These are phyloP conservation scores for Raffaelea arxii DNA, from an alignment of 2,329 filamentous ascomycete species.

Conservation along the genomic window DNA sequence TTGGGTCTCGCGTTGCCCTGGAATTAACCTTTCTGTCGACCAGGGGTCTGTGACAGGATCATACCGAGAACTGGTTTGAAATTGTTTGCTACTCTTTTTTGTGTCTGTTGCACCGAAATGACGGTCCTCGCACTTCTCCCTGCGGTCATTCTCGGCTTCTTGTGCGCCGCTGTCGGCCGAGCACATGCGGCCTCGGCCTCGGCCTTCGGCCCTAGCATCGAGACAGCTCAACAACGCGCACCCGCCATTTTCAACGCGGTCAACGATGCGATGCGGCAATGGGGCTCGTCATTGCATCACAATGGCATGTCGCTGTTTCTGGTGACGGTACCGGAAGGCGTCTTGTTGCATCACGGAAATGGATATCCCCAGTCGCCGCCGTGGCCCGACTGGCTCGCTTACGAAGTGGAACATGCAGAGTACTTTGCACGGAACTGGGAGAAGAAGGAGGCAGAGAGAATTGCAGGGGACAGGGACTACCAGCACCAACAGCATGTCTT, in stretches of 20 bases:
- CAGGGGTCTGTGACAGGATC: too few relatives aligned
- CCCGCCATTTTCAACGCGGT: conserved; percentile 49
- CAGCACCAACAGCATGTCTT: neutral
- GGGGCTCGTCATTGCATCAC: conserved; percentile 61
- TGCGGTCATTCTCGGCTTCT: too few relatives aligned
- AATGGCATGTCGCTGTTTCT: conserved; percentile 68
- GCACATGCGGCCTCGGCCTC: too few relatives aligned
- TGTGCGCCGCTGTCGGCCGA: too few relatives aligned
- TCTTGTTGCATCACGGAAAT: conserved; percentile 59
- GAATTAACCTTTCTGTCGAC: too few relatives aligned
- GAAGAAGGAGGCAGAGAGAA: neutral
- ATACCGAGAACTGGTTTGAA: too few relatives aligned
- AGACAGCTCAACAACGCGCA: conserved; percentile 8
- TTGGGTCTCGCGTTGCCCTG: too few relatives aligned
- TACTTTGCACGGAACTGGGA: conserved; percentile 40
- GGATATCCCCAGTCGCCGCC: conserved; percentile 32
- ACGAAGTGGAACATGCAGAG: conserved; percentile 65
- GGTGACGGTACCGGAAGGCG: conserved; percentile 52
- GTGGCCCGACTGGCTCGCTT: conserved; percentile 59
- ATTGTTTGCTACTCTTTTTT: too few relatives aligned
- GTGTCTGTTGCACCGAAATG: too few relatives aligned
- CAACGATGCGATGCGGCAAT: conserved; percentile 42
- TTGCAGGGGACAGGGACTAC: neutral
- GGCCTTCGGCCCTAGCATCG: conserved; percentile 3
- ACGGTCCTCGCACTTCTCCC: too few relatives aligned